Evolutionary conservation across 768 basidiomycete species (phyloP).

Genomic region (Cystofilobasidium bisporidii): DNA sequence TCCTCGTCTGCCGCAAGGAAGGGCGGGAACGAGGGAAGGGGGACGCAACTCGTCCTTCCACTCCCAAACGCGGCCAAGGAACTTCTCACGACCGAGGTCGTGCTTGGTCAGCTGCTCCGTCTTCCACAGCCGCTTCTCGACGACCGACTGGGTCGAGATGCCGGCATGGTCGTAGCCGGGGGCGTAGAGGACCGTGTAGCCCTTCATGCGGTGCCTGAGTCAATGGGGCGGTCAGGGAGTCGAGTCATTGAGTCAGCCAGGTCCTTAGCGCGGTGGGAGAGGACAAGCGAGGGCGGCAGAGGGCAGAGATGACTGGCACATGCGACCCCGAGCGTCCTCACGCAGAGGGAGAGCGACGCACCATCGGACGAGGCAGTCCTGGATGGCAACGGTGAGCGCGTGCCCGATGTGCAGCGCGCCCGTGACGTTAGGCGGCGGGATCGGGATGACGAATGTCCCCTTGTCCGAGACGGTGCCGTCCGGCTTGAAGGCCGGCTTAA

Average conservation of each 20-base stretch:
- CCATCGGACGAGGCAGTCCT: slow-evolving; percentile 85
- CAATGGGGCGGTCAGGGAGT: no score
- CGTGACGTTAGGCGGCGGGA: slow-evolving; percentile 94
- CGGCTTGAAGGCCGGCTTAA: slow-evolving; percentile 59
- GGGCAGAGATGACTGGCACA: no score
- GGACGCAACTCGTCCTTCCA: slow-evolving; percentile 97
- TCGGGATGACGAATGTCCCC: slow-evolving; percentile 71
- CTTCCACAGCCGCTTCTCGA: slow-evolving; percentile 86
- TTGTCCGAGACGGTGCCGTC: slow-evolving; percentile 55
- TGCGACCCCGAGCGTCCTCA: no score
- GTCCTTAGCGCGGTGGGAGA: background rate
- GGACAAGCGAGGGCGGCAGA: no score
- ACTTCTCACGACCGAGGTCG: slow-evolving; percentile 87
- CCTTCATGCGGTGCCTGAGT: slow-evolving; percentile 85
- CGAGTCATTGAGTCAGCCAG: background rate
- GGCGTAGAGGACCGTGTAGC: slow-evolving; percentile 75
- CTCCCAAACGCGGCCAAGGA: slow-evolving; percentile 79
- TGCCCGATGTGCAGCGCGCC: slow-evolving; percentile 93
- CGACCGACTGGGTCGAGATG: slow-evolving; percentile 95
- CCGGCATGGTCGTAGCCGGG: slow-evolving; percentile 98
- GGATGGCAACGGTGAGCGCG: slow-evolving; percentile 79
- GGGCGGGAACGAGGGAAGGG: no score
- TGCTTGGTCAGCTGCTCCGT: slow-evolving; percentile 70
- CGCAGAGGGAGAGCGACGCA: no score
- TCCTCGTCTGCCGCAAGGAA: no score